Conservation (phyloP, 257 asterid species). For the Ligustrum vulgare region DNA sequence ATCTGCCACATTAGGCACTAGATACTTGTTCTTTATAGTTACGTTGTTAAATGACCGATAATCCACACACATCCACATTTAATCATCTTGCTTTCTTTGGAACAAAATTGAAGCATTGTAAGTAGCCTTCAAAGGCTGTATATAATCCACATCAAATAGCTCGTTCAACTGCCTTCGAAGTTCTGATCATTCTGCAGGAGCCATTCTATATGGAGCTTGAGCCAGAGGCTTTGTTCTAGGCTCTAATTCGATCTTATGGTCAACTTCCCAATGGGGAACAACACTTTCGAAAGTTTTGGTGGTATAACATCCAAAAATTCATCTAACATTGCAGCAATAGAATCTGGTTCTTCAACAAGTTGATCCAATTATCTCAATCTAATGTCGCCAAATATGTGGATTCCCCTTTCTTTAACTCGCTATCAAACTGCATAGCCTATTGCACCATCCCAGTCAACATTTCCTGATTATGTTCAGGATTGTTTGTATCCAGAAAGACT, state of each 20-base stretch:
- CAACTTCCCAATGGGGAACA: background rate
- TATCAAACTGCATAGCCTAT: background rate
- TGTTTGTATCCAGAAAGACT: background rate
- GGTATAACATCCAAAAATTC: too few species aligned
- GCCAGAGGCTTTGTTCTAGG: too few species aligned
- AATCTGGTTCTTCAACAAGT: too few species aligned
- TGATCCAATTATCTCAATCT: background rate
- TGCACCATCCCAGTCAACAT: background rate
- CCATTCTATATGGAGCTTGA: too few species aligned
- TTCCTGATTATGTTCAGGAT: background rate
- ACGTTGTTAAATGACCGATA: too few species aligned
- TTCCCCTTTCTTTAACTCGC: background rate
- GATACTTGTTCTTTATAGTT: constrained; percentile 20
- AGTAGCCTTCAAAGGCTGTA: background rate
- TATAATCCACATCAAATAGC: background rate
- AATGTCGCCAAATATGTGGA: background rate
- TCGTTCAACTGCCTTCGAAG: constrained; percentile 9
- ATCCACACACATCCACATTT: background rate
- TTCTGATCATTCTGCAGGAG: constrained; percentile 1
- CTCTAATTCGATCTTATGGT: constrained; percentile 1
- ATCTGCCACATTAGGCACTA: background rate
- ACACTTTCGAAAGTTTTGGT: background rate
- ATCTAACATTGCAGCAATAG: too few species aligned
- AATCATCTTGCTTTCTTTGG: background rate
- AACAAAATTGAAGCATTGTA: background rate